Evolutionary conservation across 2,329 filamentous ascomycete species (phyloP).

Genomic region (Rhinocladiella similis): DNA sequence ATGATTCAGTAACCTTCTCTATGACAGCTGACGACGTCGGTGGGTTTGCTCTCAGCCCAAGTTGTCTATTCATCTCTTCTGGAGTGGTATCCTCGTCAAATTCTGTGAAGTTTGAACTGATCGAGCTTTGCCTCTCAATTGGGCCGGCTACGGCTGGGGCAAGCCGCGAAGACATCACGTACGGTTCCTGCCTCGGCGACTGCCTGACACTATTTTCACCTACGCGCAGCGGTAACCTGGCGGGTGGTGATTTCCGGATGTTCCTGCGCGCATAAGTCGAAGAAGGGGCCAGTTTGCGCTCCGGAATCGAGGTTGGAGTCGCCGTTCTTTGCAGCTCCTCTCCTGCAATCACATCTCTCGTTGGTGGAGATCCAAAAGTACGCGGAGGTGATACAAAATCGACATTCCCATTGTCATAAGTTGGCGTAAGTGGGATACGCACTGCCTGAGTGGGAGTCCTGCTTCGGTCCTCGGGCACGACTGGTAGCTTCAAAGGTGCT

Average conservation of each 20-base stretch:
- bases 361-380: slow-evolving; percentile 5
- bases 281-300: slow-evolving; percentile 22
- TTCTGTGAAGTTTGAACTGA: slow-evolving; percentile 33
- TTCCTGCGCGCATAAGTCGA: slow-evolving; percentile 22
- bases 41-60: slow-evolving; percentile 25
- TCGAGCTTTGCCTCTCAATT: slow-evolving; percentile 12
- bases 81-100: slow-evolving; percentile 28
- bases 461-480: slow-evolving; percentile 16
- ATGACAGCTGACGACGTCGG: slow-evolving; percentile 21
- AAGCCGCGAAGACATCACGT: slow-evolving; percentile 2
- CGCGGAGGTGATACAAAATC: slow-evolving; percentile 7
- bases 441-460: slow-evolving; percentile 38
- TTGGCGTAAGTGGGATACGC: slow-evolving; percentile 31
- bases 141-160: not conserved
- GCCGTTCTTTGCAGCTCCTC: not conserved
- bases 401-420: slow-evolving; percentile 30
- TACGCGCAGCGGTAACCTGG: slow-evolving; percentile 11
- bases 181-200: slow-evolving; percentile 9
- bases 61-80: slow-evolving; percentile 21
- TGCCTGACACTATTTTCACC: not conserved
- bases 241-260: slow-evolving; percentile 14
- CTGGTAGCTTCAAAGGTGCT: slow-evolving; percentile 14
- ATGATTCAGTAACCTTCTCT: slow-evolving; percentile 29
- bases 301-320: not conserved
- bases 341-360: not conserved